A percentile compares a stretch with the other conserved stretches of the same genome.
Evolutionary conservation across 116 monocot genomes (phyloP).

Genomic region (Thalassia testudinum): DNA sequence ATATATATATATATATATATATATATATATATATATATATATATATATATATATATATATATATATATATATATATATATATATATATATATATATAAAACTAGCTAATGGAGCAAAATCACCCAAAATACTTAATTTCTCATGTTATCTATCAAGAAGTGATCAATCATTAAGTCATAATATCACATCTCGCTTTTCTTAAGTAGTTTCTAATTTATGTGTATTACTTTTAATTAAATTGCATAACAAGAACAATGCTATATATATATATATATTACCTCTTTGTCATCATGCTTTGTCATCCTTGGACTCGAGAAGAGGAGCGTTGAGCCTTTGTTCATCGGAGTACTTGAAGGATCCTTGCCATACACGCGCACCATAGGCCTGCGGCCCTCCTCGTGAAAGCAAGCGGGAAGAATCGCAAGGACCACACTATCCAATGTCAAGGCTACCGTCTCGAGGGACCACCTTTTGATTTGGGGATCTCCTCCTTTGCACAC

Average conservation of each 20-base stretch:
- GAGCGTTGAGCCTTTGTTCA: slow-evolving; percentile 47
- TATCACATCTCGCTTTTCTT: no score
- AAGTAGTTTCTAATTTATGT: no score
- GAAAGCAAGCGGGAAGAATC: slow-evolving; percentile 65
- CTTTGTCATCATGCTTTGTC: slow-evolving; percentile 46
- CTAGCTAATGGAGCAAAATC: no score
- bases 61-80: no score
- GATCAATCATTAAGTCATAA: no score
- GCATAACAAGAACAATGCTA: slow-evolving; percentile 6
- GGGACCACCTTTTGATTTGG: slow-evolving; percentile 87
- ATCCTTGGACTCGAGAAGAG: slow-evolving; percentile 65
- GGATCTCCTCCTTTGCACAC: slow-evolving; percentile 23
- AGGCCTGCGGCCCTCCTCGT: slow-evolving; percentile 59
- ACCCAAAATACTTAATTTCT: no score
- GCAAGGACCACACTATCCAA: slow-evolving; percentile 65
- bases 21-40: no score
- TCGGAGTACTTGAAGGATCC: slow-evolving; percentile 42
- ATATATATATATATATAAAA: no score
- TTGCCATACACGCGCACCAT: slow-evolving; percentile 71
- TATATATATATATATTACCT: slow-evolving; percentile 28
- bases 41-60: no score
- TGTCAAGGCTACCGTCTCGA: slow-evolving; percentile 47
- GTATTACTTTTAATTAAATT: no score
- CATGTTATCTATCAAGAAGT: no score
- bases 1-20: no score